A percentile compares a stretch with the other conserved stretches of the same genome.
These are phyloP conservation scores for Cystobasidiopsis lactophilus DNA, from an alignment of 768 basidiomycete species.

Conservation along the genomic window DNA sequence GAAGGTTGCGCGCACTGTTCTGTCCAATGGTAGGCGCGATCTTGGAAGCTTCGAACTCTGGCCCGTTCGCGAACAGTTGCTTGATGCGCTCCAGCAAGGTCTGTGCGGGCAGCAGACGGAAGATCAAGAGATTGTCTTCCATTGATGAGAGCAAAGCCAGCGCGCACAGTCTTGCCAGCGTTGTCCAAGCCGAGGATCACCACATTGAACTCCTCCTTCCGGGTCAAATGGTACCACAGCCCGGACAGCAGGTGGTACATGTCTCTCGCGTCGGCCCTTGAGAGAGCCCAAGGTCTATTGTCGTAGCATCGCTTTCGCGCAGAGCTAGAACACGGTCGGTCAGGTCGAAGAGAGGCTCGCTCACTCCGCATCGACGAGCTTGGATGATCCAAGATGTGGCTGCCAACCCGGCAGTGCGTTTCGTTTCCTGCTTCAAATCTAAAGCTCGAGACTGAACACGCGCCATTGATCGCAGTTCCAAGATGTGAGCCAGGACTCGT, in stretches of 20 bases:
- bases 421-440: too few species aligned
- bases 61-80: slow-evolving; percentile 64
- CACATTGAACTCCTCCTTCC: slow-evolving; percentile 26
- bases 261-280: too few species aligned
- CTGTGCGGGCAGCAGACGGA: neutral
- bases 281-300: too few species aligned
- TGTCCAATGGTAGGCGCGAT: slow-evolving; percentile 94
- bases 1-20: slow-evolving; percentile 45
- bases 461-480: too few species aligned
- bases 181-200: slow-evolving; percentile 85
- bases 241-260: slow-evolving; percentile 10
- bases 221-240: neutral
- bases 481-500: too few species aligned
- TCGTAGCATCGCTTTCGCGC: too few species aligned
- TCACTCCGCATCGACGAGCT: too few species aligned
- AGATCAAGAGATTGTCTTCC: neutral
- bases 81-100: slow-evolving; percentile 64
- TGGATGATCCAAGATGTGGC: too few species aligned
- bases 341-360: too few species aligned
- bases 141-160: slow-evolving; percentile 1
- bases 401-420: too few species aligned
- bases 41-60: slow-evolving; percentile 72
- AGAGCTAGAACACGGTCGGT: too few species aligned
- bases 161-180: slow-evolving; percentile 64
- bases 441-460: too few species aligned